A percentile compares a stretch with the other conserved stretches of the same genome.
These are phyloP conservation scores for Phaeotremella skinneri DNA, from an alignment of 768 basidiomycete genomes.

Conservation along the genomic window DNA sequence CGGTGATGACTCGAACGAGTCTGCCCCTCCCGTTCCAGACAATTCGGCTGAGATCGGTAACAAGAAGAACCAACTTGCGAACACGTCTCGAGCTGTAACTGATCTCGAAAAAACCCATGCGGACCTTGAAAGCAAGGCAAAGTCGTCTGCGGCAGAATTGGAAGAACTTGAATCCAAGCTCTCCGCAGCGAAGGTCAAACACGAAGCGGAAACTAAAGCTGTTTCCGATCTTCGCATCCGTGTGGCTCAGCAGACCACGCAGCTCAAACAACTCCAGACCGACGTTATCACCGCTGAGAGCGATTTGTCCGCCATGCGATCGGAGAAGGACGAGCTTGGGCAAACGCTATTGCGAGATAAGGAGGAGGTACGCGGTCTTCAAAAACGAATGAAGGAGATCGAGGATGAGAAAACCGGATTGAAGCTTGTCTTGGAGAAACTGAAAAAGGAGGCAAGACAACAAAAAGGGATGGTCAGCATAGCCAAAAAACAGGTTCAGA, in stretches of 20 bases:
- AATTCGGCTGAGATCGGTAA: slow-evolving; percentile 85
- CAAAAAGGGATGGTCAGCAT: slow-evolving; percentile 94
- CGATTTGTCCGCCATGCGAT: slow-evolving; percentile 78
- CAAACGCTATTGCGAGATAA: slow-evolving; percentile 83
- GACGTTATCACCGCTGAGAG: slow-evolving; percentile 88
- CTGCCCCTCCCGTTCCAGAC: slow-evolving; percentile 53
- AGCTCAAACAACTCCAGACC: slow-evolving; percentile 68
- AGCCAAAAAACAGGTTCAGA: slow-evolving; percentile 84
- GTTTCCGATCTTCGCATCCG: slow-evolving; percentile 69
- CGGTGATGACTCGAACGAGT: slow-evolving; percentile 39
- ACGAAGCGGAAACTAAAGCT: slow-evolving; percentile 76
- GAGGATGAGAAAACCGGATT: slow-evolving; percentile 67
- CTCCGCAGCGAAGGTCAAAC: slow-evolving; percentile 74
- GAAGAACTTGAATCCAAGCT: slow-evolving; percentile 79
- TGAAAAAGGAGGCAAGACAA: slow-evolving; percentile 89
- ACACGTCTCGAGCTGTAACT: slow-evolving; percentile 70
- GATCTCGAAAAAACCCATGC: slow-evolving; percentile 65
- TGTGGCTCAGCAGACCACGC: slow-evolving; percentile 63
- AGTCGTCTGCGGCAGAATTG: slow-evolving; percentile 70
- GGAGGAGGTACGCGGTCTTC: slow-evolving; percentile 83
- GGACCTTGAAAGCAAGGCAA: slow-evolving; percentile 64
- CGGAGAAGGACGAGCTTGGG: slow-evolving; percentile 90
- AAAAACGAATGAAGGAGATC: slow-evolving; percentile 77
- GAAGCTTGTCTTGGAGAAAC: slow-evolving; percentile 76
- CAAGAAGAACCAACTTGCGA: slow-evolving; percentile 75